Conservation (phyloP, 805 yeast genomes). For the Nakazawaea pomicola region DNA sequence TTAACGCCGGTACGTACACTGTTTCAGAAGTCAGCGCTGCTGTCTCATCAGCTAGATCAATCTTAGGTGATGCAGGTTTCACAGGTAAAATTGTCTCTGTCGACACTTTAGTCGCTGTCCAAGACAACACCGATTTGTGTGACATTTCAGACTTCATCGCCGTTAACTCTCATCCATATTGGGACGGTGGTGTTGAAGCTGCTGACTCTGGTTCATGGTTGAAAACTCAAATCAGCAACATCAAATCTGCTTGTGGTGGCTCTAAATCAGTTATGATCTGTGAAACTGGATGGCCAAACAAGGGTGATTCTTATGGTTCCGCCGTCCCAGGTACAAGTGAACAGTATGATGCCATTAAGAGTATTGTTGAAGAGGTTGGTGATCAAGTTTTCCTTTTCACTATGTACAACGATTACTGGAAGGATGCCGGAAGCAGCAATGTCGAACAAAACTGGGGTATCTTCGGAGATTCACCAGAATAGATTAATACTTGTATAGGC, state of each 20-base stretch:
- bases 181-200: conserved; percentile 51
- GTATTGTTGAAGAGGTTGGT: conserved; percentile 41
- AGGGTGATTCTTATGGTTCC: conserved; percentile 46
- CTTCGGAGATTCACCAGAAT: conserved; percentile 18
- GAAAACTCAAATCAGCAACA: conserved; percentile 37
- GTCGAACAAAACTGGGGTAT: conserved; percentile 65
- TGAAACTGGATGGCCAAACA: conserved; percentile 71
- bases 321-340: conserved; percentile 52
- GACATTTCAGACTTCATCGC: conserved; percentile 57
- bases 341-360: conserved; percentile 47
- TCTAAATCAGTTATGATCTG: conserved; percentile 45
- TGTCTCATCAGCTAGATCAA: conserved; percentile 39
- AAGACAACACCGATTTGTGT: conserved; percentile 47
- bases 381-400: conserved; percentile 53
- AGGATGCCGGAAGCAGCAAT: conserved; percentile 46
- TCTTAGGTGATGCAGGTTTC: conserved; percentile 41
- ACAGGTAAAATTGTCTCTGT: conserved; percentile 57
- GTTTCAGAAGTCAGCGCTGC: conserved; percentile 43
- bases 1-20: conserved; percentile 45
- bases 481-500: too few species aligned
- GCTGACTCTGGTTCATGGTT: conserved; percentile 51
- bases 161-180: conserved; percentile 64
- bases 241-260: conserved; percentile 43
- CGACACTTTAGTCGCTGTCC: conserved; percentile 60
- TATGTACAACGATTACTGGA: conserved; percentile 62